These are phyloP conservation scores for Pseudozyma pruni DNA, from an alignment of 1,284 basidiomycete species.

Conservation along the genomic window DNA sequence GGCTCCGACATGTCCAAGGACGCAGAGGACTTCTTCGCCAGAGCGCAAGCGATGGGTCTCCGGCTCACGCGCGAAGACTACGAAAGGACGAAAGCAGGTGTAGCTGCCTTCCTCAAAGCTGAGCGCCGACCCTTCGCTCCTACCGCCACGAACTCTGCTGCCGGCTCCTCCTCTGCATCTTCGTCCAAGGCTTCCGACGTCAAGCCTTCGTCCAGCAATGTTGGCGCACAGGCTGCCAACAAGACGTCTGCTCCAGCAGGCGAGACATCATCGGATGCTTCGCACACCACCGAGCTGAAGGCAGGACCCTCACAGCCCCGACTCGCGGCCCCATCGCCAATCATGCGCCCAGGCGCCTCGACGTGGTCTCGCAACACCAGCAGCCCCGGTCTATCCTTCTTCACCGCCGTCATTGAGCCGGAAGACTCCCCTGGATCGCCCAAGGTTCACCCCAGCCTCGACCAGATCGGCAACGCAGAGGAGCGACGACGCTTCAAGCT, in stretches of 20 bases:
- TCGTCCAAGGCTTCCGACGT: slow-evolving; percentile 7
- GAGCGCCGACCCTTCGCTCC: slow-evolving; percentile 46
- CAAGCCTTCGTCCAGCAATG: slow-evolving; percentile 7
- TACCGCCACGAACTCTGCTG: slow-evolving; percentile 1
- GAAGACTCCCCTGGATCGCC: slow-evolving; percentile 30
- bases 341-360: slow-evolving; percentile 20
- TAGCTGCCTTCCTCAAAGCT: slow-evolving; percentile 64
- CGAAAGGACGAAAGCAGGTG: slow-evolving; percentile 62
- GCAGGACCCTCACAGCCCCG: slow-evolving; percentile 15
- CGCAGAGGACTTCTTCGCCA: slow-evolving; percentile 63
- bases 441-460: slow-evolving; percentile 47
- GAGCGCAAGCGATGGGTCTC: slow-evolving; percentile 64
- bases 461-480: slow-evolving; percentile 54
- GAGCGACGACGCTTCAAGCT: slow-evolving; percentile 51
- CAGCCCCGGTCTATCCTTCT: slow-evolving; percentile 54
- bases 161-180: slow-evolving; percentile 5
- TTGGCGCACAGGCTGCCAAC: background rate
- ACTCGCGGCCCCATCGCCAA: slow-evolving; percentile 23
- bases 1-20: slow-evolving; percentile 30
- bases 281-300: slow-evolving; percentile 14
- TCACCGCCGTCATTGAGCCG: slow-evolving; percentile 50
- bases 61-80: slow-evolving; percentile 63
- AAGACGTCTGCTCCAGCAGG: slow-evolving; percentile 1
- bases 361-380: slow-evolving; percentile 41
- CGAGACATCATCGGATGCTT: slow-evolving; percentile 3